Base-by-base conservation (phyloP, 2,329 filamentous ascomycete species). In the Epicoccum nigrum region DNA sequence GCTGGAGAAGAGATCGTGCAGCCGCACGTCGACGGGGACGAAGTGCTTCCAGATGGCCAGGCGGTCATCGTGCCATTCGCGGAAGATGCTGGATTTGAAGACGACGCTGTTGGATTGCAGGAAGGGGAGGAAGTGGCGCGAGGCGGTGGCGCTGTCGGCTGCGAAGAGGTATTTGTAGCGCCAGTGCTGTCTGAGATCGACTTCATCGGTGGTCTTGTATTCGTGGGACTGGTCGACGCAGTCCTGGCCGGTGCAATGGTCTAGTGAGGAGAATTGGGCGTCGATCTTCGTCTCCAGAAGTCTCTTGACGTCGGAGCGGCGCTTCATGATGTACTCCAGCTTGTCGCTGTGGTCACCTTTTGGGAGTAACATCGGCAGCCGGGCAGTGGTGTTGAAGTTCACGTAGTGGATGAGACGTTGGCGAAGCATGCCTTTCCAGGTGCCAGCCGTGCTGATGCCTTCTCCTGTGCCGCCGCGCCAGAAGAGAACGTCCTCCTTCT, bases 1-100 rank as follows among this genome's bases (percentile, higher is more conserved):
- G 0, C 86, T 90, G 55, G 84, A 85, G 77, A 89, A 90, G 32
- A 94, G 74, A 1, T 83, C 88, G 54, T 92, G 88, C 16, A 89
- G 84, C 3, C 90, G 81, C 1, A 87, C 60, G 67, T 94, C 90
- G 13, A 92, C 74, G 7, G 90, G 90, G 1, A 93, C 86, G 62
- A 91, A 94, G 68, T 95, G 90, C 35, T 86, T 76, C 90, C 90
- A 95, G 0, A 90, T 83, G 51, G 80, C 82, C 13, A 94, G 73
- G 5, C 90, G 83, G 41, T 86, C 85, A 51, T 89, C 87, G 71
- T 87, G 90, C 90, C 90, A 95, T 65, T 90, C 85, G 19, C 85
- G 82, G 71, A 92, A 93, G 6, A 93, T 77, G 0, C 85, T 85
- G 1, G 84, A 83, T 58, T 90, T 80, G 66, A 94, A 84, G 0